Base-by-base conservation (phyloP, 495 filamentous ascomycete genomes). In the Penicillium simplicissimum region DNA sequence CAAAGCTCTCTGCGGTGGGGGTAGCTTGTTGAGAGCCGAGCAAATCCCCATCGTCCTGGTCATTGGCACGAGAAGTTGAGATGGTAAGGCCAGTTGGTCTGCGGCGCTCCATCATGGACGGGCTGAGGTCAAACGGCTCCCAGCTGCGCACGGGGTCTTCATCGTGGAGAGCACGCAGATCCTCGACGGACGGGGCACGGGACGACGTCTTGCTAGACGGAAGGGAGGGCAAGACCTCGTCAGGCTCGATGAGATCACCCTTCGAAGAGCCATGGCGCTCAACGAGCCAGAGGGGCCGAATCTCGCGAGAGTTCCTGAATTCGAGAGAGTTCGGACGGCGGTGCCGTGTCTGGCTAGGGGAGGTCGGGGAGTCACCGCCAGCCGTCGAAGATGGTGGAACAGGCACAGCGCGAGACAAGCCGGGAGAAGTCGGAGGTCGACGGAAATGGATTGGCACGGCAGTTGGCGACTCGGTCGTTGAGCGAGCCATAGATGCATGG, bases 371-470 rank as follows among this genome's bases (percentile, higher is more conserved):
- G 13, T 56, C 57, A 2, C 63, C 55, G 2, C 66, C 52, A 1
- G 67, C 58, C 1, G 65, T 59, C 3, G 71, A 58, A 15, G 71
- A 73, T 15, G 63, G 69, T 14, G 31, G 37, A 40, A 64, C 62
- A 14, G 81, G 76, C 1, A 73, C 66, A 14, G 75, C 72, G 17
- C 78, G 75, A 6, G 68, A 62, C 3, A 71, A 57, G 8, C 74
- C 59, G 9, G 77, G 79, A 7, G 77, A 82, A 11, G 72, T 70
- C 38, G 78, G 82, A 1, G 79, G 76, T 15, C 72, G 76, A 40
- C 80, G 77, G 69, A 83, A 84, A 63, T 79, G 71, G 55, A 83
- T 37, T 11, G 81, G 81, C 17, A 84, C 75, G 8, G 80, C 79
- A 17, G 82, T 82, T 13, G 82, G 79, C 15, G 81, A 82, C 17